Evolutionary conservation across 1,284 basidiomycete species (phyloP).

Genomic region (Exobasidium cylindrosporum): DNA sequence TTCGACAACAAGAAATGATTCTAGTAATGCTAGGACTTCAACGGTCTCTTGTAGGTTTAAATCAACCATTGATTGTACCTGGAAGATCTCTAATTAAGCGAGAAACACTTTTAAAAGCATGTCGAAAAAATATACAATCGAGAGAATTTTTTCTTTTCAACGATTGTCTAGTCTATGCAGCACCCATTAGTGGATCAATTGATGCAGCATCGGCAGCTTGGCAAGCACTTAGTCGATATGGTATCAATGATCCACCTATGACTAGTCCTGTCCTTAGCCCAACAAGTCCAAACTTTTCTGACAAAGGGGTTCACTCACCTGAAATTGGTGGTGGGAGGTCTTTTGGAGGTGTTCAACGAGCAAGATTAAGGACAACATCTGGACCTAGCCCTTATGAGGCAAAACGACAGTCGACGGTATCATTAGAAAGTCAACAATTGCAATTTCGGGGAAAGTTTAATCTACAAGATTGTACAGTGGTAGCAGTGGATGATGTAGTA

Average conservation of each 20-base stretch:
- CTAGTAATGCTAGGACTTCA: constrained; percentile 49
- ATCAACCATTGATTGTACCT: constrained; percentile 47
- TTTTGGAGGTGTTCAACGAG: no score
- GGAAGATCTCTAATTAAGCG: constrained; percentile 45
- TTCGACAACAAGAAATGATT: constrained; percentile 51
- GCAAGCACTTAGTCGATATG: constrained; percentile 22
- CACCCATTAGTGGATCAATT: constrained; percentile 35
- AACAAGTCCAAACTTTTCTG: neutral
- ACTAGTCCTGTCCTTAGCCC: neutral
- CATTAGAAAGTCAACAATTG: constrained; percentile 24
- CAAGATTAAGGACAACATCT: neutral
- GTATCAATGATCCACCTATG: constrained; percentile 1
- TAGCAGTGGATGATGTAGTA: constrained; percentile 36
- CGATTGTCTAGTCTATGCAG: constrained; percentile 50
- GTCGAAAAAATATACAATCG: constrained; percentile 50
- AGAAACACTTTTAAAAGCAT: constrained; percentile 49
- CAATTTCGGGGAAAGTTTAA: constrained; percentile 48
- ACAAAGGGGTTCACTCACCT: neutral
- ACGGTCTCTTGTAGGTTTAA: constrained; percentile 39
- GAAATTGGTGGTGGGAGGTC: neutral
- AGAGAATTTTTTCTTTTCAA: constrained; percentile 53
- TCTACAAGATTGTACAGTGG: constrained; percentile 48
- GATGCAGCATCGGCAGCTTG: constrained; percentile 43
- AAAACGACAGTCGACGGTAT: neutral
- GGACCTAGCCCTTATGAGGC: constrained; percentile 1